Percentiles rank a stretch among this genome's conserved stretches.
These are phyloP conservation scores for Aristolochia californica DNA, from an alignment of 164 flowering plant genomes.

Conservation along the genomic window DNA sequence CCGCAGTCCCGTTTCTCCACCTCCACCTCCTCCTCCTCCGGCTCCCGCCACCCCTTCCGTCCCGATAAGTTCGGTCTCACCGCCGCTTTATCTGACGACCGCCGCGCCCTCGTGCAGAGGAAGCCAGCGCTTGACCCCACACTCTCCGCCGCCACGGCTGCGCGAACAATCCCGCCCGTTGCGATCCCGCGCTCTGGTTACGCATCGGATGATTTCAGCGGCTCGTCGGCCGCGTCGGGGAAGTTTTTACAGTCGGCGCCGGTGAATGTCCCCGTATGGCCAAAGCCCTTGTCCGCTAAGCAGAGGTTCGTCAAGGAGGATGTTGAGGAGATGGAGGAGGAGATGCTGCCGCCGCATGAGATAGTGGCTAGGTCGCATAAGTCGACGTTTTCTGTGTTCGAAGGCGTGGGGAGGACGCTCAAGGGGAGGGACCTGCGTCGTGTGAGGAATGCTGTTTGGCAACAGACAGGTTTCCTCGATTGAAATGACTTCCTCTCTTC, in stretches of 20 bases:
- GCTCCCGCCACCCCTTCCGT: constrained; percentile 10
- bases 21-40: constrained; percentile 7
- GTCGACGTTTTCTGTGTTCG: constrained; percentile 43
- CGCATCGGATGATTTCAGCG: constrained; percentile 6
- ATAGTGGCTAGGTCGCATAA: constrained; percentile 40
- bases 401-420: constrained; percentile 63
- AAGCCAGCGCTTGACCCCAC: constrained; percentile 25
- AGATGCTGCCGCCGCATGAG: constrained; percentile 56
- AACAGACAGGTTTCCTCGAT: constrained; percentile 41
- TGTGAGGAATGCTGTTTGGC: constrained; percentile 44
- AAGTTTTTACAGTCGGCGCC: constrained; percentile 36
- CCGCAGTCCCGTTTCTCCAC: constrained; percentile 4
- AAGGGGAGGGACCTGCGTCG: constrained; percentile 53
- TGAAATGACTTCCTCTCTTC: not conserved
- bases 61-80: constrained; percentile 31
- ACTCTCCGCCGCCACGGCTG: constrained; percentile 22
- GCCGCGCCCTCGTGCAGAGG: constrained; percentile 21
- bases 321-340: constrained; percentile 20
- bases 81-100: constrained; percentile 30
- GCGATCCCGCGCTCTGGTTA: constrained; percentile 1
- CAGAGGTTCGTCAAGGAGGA: constrained; percentile 9
- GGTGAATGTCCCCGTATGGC: constrained; percentile 45
- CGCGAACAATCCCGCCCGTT: constrained; percentile 19
- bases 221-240: not conserved
- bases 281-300: constrained; percentile 6